Evolutionary conservation across 306 rosid genomes (phyloP).

Genomic region (Quercus suber): DNA sequence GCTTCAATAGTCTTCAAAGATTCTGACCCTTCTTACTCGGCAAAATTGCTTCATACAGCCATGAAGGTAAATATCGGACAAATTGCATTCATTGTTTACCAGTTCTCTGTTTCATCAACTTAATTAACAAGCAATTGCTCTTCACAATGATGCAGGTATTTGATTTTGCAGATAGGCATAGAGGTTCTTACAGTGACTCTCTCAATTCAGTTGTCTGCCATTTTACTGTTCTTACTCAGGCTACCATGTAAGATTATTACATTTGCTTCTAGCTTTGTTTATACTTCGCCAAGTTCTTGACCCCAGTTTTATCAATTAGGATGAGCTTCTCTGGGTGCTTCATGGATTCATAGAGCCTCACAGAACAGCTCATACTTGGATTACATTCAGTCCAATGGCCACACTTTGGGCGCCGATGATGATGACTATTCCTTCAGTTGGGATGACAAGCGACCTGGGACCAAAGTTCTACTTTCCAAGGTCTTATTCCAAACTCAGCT

Average conservation of each 20-base stretch:
- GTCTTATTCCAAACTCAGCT: constrained; percentile 16
- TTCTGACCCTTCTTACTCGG: constrained; percentile 66
- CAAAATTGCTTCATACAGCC: constrained; percentile 65
- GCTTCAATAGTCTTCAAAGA: constrained; percentile 74
- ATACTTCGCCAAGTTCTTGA: neutral
- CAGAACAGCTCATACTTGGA: constrained; percentile 40
- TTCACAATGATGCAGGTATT: constrained; percentile 50
- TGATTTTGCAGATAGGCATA: constrained; percentile 69
- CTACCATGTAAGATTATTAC: constrained; percentile 51
- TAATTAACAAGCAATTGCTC: neutral
- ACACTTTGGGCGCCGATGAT: constrained; percentile 71
- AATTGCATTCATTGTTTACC: neutral
- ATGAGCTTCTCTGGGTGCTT: constrained; percentile 93
- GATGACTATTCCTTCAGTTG: constrained; percentile 75
- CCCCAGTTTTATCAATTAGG: constrained; percentile 37
- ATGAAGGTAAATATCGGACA: constrained; percentile 38
- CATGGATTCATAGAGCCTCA: constrained; percentile 86
- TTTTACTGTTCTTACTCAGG: constrained; percentile 94
- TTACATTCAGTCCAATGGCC: constrained; percentile 80
- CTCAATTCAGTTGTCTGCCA: constrained; percentile 67
- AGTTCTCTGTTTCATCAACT: neutral
- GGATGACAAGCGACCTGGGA: constrained; percentile 92
- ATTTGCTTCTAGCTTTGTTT: neutral
- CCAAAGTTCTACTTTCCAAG: constrained; percentile 80
- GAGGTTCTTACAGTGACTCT: constrained; percentile 82